Conservation (phyloP, 176 grass and related monocot genomes). For the Carex parvula region DNA sequence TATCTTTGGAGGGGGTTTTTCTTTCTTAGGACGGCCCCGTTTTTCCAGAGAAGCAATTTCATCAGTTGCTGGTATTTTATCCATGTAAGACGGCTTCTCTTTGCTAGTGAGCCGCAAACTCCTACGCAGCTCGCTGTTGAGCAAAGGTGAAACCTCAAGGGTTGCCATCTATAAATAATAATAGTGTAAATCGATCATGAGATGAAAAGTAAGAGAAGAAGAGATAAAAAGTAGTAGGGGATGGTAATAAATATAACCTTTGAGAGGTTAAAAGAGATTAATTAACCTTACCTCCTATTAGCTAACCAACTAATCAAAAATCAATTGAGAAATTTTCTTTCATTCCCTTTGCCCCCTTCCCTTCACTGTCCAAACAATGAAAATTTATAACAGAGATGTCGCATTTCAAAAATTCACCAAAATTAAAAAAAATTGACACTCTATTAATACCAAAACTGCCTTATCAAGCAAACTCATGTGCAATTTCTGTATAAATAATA, state of each 20-base stretch:
- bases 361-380: no score
- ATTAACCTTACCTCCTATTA: background rate
- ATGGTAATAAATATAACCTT: no score
- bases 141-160: background rate
- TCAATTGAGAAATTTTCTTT: no score
- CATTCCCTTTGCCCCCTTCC: no score
- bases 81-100: background rate
- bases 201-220: no score
- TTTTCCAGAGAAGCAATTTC: background rate
- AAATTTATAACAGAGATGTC: background rate
- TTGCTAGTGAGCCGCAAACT: constrained; percentile 1
- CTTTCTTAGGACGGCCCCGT: constrained; percentile 6
- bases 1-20: background rate
- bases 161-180: background rate
- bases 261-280: no score
- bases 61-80: background rate
- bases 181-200: background rate
- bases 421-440: background rate
- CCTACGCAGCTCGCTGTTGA: background rate
- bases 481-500: no score
- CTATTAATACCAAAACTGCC: no score
- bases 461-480: no score
- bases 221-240: no score
- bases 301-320: background rate
- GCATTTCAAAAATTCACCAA: background rate